Evolutionary conservation across 495 filamentous ascomycete species (phyloP).

Genomic region (Chaetomium cochliodes): DNA sequence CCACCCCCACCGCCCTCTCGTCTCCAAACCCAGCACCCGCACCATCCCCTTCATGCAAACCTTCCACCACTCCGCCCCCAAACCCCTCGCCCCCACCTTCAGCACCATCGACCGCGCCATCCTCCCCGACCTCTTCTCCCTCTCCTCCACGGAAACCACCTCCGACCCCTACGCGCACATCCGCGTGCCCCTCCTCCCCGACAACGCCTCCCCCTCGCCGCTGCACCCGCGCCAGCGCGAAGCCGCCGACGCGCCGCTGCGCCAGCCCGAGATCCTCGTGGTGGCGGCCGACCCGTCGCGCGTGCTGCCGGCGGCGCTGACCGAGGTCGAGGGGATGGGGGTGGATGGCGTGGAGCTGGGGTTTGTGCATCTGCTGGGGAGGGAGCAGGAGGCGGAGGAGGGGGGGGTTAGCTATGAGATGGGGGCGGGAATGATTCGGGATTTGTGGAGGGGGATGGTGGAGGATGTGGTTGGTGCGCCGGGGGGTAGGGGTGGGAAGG

Average conservation of each 20-base stretch:
- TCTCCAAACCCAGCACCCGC: conserved; percentile 19
- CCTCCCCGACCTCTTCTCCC: conserved; percentile 37
- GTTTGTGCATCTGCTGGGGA: conserved; percentile 38
- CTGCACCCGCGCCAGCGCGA: conserved; percentile 28
- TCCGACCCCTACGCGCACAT: conserved; percentile 41
- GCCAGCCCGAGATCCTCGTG: conserved; percentile 40
- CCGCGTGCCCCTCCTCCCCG: conserved; percentile 48
- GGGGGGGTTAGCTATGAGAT: conserved; percentile 30
- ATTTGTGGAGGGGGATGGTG: conserved; percentile 48
- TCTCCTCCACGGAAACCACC: neutral
- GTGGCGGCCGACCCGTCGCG: conserved; percentile 46
- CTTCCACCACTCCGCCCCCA: conserved; percentile 46
- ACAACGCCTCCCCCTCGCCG: conserved; percentile 33
- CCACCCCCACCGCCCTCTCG: conserved; percentile 30
- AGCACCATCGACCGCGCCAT: conserved; percentile 42
- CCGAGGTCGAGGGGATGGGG: conserved; percentile 47
- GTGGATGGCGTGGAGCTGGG: conserved; percentile 50
- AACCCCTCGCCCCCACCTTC: conserved; percentile 27
- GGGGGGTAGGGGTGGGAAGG: conserved; percentile 9
- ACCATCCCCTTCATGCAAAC: conserved; percentile 50
- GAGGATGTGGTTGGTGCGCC: conserved; percentile 42
- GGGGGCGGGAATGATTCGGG: conserved; percentile 42
- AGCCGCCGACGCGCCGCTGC: conserved; percentile 36
- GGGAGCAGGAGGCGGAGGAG: conserved; percentile 21
- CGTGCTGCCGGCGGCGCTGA: conserved; percentile 43